Evolutionary conservation across 2,329 filamentous ascomycete genomes (phyloP).

Genomic region (Epichloe brachyelytri): DNA sequence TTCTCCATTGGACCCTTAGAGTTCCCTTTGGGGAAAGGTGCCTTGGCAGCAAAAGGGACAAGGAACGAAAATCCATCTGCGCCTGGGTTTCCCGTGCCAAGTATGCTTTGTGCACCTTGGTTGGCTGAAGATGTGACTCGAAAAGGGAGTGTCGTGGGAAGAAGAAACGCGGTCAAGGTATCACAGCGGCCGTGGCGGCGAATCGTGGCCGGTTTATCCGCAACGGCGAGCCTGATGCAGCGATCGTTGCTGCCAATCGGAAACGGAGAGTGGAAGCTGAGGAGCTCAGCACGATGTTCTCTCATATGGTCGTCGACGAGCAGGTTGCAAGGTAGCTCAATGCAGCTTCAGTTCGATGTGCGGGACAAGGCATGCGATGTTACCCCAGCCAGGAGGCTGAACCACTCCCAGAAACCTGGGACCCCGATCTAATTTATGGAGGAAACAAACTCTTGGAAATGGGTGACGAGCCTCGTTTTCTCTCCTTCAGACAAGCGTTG

Average conservation of each 20-base stretch:
- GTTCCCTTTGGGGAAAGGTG: too few relatives aligned
- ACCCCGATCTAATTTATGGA: not conserved
- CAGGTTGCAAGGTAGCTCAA: not conserved
- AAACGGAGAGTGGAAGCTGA: not conserved
- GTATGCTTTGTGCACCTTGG: not conserved
- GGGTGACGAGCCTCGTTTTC: not conserved
- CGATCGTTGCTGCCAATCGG: constrained; percentile 2
- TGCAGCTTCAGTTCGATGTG: too few relatives aligned
- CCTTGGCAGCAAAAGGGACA: not conserved
- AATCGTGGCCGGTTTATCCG: constrained; percentile 3
- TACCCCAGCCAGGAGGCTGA: not conserved
- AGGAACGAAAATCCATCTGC: not conserved
- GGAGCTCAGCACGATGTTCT: not conserved
- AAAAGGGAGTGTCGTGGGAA: constrained; percentile 5
- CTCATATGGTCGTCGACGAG: constrained; percentile 1
- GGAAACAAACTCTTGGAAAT: not conserved
- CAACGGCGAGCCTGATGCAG: constrained; percentile 4
- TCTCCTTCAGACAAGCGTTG: not conserved
- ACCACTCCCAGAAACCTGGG: not conserved
- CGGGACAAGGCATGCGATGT: not conserved
- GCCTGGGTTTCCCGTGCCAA: not conserved
- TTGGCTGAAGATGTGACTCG: constrained; percentile 5
- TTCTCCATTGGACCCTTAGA: not conserved
- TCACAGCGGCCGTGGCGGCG: constrained; percentile 3
- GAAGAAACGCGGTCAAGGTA: not conserved